Base-by-base conservation (phyloP, 805 yeast species). In the Hanseniaspora singularis region DNA sequence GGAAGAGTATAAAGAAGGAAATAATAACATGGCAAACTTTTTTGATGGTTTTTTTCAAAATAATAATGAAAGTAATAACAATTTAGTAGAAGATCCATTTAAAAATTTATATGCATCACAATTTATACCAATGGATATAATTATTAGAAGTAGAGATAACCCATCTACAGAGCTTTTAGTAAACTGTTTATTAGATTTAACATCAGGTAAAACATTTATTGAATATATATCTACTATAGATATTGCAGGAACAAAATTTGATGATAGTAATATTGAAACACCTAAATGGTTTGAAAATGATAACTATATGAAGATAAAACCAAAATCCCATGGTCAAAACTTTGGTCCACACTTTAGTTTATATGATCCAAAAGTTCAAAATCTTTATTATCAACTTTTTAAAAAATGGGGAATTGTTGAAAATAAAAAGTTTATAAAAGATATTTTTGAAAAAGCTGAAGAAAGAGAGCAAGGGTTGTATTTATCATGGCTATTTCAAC, bases 361-460 rank as follows among this genome's bases (percentile, higher is more conserved):
- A 10, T 20, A 27, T 26, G 48, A 44, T 24, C 48, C 48, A 14
- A 18, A 24, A 16, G 24, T 44, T 2, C 48, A 44, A 31, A 19
- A 23, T 11, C 4, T 10, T 12, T 23, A 37, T 14, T 44, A 44
- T 18, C 23, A 37, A 3, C 11, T 44, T 16, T n/a, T 44, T 1
- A 44, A 44, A 31, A 31, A 24, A 14, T 44, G 40, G 41, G 41
- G 41, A 3, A 44, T 44, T 31, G 31, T 44, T 7, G 48, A 44
- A 31, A 37, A 44, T 27, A 16, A 44, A 15, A 19, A 36, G 9
- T 37, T 44, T 8, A 27, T 44, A 8, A 37, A 23, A 26, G 48
- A 44, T 31, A 31, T 44, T 12, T 44, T 34, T 31, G 30, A 14
- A 4, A 22, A 24, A 30, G 48, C 48, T 7, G 48, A 44, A 37